A percentile compares a stretch with the other conserved stretches of the same genome.
phyloP scores from a whole-genome alignment of 768 basidiomycete species.

The Xerocomellus amylosporus region DNA sequence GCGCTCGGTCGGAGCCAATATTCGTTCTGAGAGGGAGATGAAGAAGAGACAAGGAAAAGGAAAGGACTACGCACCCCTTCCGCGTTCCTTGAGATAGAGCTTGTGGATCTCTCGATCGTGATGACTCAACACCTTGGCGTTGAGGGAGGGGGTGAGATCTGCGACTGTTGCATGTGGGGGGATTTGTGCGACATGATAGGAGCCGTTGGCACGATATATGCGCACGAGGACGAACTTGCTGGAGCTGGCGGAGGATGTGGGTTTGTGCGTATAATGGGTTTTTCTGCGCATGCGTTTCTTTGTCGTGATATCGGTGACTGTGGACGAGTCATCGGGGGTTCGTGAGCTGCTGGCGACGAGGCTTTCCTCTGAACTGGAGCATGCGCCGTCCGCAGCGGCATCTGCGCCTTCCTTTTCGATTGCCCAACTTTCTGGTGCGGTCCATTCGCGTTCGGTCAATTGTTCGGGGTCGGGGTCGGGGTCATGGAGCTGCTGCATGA shows the following conservation, averaged over 20 bases:
- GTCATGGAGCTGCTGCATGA: constrained; percentile 7
- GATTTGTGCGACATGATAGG: constrained; percentile 68
- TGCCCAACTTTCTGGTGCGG: constrained; percentile 75
- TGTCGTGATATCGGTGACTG: constrained; percentile 7
- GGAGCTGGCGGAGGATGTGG: constrained; percentile 9
- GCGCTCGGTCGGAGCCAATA: constrained; percentile 74
- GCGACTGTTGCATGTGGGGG: constrained; percentile 63
- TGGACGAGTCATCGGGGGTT: constrained; percentile 13
- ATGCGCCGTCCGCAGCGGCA: constrained; percentile 33
- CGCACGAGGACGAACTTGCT: constrained; percentile 55
- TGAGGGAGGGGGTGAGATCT: constrained; percentile 60
- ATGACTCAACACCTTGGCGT: constrained; percentile 50
- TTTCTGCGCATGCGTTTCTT: constrained; percentile 28
- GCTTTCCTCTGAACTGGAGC: constrained; percentile 41
- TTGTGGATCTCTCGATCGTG: constrained; percentile 60
- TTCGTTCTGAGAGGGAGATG: constrained; percentile 57
- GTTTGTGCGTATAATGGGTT: constrained; percentile 20
- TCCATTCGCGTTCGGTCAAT: constrained; percentile 47
- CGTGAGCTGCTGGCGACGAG: constrained; percentile 17
- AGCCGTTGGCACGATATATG: constrained; percentile 71
- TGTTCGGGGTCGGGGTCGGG: constrained; percentile 6
- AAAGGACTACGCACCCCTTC: constrained; percentile 52
- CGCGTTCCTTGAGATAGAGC: constrained; percentile 72
- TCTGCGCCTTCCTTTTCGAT: constrained; percentile 51
- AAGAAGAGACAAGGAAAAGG: not conserved